Conservation (phyloP, 768 basidiomycete species). For the Suillus sp. region DNA sequence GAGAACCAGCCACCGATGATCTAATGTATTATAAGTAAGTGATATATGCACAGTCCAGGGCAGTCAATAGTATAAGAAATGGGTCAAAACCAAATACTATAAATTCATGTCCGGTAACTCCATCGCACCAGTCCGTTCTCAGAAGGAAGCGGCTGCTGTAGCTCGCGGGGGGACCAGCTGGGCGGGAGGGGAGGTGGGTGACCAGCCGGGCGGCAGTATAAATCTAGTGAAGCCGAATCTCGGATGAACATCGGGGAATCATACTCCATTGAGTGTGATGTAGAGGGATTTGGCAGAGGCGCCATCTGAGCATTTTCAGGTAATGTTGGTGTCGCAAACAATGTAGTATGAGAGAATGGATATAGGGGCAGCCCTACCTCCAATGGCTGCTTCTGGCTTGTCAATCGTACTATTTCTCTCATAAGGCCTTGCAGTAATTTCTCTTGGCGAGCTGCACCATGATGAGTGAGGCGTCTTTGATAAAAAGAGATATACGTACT, state of each 20-base stretch:
- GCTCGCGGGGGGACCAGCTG: background rate
- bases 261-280: background rate
- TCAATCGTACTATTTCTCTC: constrained; percentile 83
- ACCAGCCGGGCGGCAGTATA: background rate
- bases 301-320: constrained; percentile 32
- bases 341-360: constrained; percentile 71
- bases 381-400: constrained; percentile 76
- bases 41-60: background rate
- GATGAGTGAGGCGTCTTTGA: constrained; percentile 13
- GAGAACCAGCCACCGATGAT: background rate
- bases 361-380: constrained; percentile 81
- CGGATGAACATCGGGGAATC: background rate
- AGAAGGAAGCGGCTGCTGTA: background rate
- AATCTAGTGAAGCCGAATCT: background rate
- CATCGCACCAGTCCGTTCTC: constrained; percentile 1
- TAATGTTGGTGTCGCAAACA: constrained; percentile 56
- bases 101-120: background rate
- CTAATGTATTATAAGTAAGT: background rate
- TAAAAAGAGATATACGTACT: constrained; percentile 49
- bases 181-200: background rate
- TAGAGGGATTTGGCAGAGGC: constrained; percentile 31
- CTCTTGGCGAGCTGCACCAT: constrained; percentile 72
- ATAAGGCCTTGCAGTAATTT: constrained; percentile 79
- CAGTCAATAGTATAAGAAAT: background rate
- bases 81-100: background rate